Percentiles rank a stretch among this genome's conserved stretches.
Evolutionary conservation across 306 rosid genomes (phyloP).

Genomic region (Argentina anserina): DNA sequence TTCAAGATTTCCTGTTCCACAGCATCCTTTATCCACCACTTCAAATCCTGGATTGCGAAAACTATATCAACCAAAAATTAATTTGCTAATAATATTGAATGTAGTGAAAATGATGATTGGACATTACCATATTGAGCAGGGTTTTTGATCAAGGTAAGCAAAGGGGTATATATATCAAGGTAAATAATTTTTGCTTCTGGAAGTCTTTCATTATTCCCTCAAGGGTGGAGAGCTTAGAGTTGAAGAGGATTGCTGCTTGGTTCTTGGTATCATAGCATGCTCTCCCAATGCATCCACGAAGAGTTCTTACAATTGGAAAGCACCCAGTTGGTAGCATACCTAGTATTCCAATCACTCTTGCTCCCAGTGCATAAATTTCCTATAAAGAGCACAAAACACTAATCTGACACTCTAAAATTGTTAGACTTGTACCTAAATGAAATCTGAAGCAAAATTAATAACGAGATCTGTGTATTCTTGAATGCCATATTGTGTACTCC

Average conservation of each 20-base stretch:
- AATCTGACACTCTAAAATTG: background rate
- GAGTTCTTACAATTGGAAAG: constrained; percentile 58
- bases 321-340: constrained; percentile 54
- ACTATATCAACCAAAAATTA: background rate
- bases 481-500: constrained; percentile 36
- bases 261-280: constrained; percentile 42
- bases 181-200: constrained; percentile 53
- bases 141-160: constrained; percentile 36
- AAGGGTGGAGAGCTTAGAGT: constrained; percentile 43
- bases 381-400: constrained; percentile 1
- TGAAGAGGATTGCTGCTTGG: constrained; percentile 52
- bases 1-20: constrained; percentile 68
- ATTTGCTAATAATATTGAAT: background rate
- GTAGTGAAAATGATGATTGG: background rate
- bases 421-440: constrained; percentile 37
- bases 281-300: constrained; percentile 38
- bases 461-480: constrained; percentile 51
- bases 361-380: constrained; percentile 61
- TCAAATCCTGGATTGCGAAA: constrained; percentile 48
- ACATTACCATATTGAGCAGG: constrained; percentile 48
- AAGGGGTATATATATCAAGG: constrained; percentile 42
- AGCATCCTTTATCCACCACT: constrained; percentile 55
- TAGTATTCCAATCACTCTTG: constrained; percentile 54
- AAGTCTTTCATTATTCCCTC: constrained; percentile 10
- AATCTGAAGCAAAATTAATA: constrained; percentile 41